Evolutionary conservation across 148 eudicot species (phyloP), one percentile per base, ranked within the genome.

Genomic region (Amaranthus cruentus): DNA sequence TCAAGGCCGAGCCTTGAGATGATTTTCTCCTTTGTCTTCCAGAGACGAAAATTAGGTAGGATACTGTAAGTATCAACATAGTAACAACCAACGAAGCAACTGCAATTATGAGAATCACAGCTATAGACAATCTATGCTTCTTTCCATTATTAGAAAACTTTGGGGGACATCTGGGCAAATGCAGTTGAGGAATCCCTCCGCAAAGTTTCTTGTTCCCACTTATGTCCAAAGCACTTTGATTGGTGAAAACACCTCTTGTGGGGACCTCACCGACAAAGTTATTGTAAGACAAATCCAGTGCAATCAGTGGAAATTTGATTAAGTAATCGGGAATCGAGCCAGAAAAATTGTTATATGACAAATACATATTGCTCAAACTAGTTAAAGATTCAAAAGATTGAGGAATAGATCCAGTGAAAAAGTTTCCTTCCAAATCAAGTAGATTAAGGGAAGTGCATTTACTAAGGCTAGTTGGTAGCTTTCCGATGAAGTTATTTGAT

Each of bases 181-280:
- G 73, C 12, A 80, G 69, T 42, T 75, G 50, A 5, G 66, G 15
- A 47, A 73, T 57, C 13, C 86, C 86, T 62, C 83, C 84, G 69
- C 84, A 78, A 10, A 83, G 82, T 67, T 49, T 62, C 0, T 6
- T 46, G 66, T 83, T 83, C n/a, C 82, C 86, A 2, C 6, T 3
- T 12, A 83, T 47, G 28, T 77, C 66, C 52, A 68, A 38, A 49
- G 62, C 84, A 75, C 68, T 78, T 14, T 58, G 55, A 75, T 83
- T 83, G 42, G 18, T 13, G 49, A 83, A 81, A 14, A 72, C 63
- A 2, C 84, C 84, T 48, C 50, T 55, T 2, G 11, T 54, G 0
- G 86, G 84, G 47, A 81, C 80, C 66, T 11, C 66, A 2, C 86
- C 86, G 55, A 72, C 78, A 15, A 84, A 81, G 67, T 64, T 28